Conservation (phyloP, 2,329 filamentous ascomycete genomes). For the Aspergillus melleus region DNA sequence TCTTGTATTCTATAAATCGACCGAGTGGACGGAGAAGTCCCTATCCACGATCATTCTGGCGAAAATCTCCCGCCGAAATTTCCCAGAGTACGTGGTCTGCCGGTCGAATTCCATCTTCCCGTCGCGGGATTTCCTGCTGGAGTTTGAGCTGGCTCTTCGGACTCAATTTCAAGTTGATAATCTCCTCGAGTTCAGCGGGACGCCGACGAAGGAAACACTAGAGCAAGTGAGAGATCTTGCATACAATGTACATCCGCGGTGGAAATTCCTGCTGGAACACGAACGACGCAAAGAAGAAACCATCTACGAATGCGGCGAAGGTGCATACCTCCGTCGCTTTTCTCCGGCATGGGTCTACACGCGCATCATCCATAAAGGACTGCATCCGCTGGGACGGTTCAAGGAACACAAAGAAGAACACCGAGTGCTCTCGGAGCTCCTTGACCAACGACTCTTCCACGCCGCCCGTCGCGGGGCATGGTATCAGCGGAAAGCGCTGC, state of each 20-base stretch:
- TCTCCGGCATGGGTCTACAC: constrained; percentile 93
- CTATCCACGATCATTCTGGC: constrained; percentile 92
- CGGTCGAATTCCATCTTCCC: constrained; percentile 86
- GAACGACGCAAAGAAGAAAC: constrained; percentile 76
- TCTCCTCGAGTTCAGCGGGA: constrained; percentile 76
- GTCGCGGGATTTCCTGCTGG: constrained; percentile 71
- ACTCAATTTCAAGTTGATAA: constrained; percentile 79
- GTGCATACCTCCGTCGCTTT: constrained; percentile 83
- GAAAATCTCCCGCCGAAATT: constrained; percentile 82
- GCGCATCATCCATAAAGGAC: constrained; percentile 84
- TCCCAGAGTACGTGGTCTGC: constrained; percentile 86
- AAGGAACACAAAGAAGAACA: constrained; percentile 81
- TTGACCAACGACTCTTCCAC: constrained; percentile 82
- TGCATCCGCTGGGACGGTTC: constrained; percentile 74
- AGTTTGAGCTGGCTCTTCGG: constrained; percentile 84
- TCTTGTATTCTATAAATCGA: constrained; percentile 92
- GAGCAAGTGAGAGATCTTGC: constrained; percentile 70
- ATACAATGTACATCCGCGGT: constrained; percentile 74
- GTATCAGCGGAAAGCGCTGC: constrained; percentile 91
- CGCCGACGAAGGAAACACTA: constrained; percentile 64
- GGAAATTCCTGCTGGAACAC: constrained; percentile 70
- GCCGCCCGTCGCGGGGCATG: constrained; percentile 80
- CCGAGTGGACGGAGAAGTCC: constrained; percentile 96
- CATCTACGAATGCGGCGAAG: constrained; percentile 79
- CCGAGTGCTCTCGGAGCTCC: constrained; percentile 68